Conservation (phyloP, 2,329 filamentous ascomycete genomes). For the Xylariaceae sp. region DNA sequence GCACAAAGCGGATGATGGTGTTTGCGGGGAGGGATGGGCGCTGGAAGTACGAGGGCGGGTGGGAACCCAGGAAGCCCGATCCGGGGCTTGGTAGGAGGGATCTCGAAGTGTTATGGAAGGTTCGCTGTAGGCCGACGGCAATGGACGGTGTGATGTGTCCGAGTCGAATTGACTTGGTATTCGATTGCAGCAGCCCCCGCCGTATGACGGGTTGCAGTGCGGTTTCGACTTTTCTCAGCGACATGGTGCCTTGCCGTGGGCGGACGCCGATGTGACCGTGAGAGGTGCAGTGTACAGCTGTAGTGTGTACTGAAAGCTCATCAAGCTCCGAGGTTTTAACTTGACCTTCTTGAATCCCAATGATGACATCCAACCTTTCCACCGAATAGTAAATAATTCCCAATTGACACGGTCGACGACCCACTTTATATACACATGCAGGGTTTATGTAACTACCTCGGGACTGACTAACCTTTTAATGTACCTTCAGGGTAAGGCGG, state of each 20-base stretch:
- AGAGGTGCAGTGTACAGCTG: not conserved
- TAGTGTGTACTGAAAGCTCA: not conserved
- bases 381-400: too few species aligned
- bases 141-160: constrained; percentile 13
- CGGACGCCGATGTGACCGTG: not conserved
- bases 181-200: constrained; percentile 13
- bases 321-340: not conserved
- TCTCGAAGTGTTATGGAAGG: constrained; percentile 21
- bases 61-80: constrained; percentile 29
- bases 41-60: constrained; percentile 75
- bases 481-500: too few species aligned
- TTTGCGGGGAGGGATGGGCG: constrained; percentile 75
- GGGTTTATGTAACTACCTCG: too few species aligned
- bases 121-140: constrained; percentile 11
- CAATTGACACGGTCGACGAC: too few species aligned
- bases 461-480: too few species aligned
- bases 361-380: too few species aligned
- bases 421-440: too few species aligned
- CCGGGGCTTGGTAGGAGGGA: constrained; percentile 15
- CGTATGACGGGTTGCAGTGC: constrained; percentile 21
- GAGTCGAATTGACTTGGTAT: constrained; percentile 4
- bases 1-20: constrained; percentile 91
- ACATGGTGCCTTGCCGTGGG: constrained; percentile 19
- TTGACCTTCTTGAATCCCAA: not conserved
- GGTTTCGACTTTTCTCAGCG: constrained; percentile 24